Percentiles rank a stretch among this genome's conserved stretches.
phyloP scores from a whole-genome alignment of 345 rosid genomes.

The Syzygium oleosum region DNA sequence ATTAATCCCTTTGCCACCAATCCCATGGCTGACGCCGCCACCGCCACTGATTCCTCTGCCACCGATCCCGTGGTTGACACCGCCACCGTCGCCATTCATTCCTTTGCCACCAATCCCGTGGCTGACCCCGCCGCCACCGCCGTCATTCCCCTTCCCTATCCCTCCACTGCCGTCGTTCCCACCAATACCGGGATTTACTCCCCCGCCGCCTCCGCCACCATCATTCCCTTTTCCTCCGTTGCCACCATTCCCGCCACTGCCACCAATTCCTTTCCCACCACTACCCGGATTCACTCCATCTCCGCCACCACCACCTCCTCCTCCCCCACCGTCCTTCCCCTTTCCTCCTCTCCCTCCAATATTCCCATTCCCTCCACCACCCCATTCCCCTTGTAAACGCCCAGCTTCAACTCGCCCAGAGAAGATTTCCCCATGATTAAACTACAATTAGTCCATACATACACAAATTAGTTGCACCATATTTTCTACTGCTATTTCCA shows the following conservation, averaged over 20 bases:
- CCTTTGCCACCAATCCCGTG: conserved; percentile 20
- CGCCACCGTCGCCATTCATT: conserved; percentile 9
- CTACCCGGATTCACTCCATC: background rate
- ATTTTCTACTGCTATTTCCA: background rate
- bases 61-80: conserved; percentile 3
- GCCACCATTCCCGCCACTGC: background rate
- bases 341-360: conserved; percentile 2
- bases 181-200: conserved; percentile 10
- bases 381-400: background rate
- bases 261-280: conserved; percentile 7
- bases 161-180: background rate
- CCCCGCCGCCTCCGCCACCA: conserved; percentile 14
- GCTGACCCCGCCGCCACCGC: background rate
- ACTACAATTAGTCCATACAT: background rate
- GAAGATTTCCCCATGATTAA: conserved; percentile 10
- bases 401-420: background rate
- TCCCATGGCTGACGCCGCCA: conserved; percentile 8
- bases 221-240: background rate
- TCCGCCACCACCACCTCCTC: background rate
- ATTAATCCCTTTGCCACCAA: conserved; percentile 29
- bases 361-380: background rate
- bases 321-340: background rate
- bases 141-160: conserved; percentile 1
- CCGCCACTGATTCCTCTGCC: background rate
- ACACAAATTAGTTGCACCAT: background rate